A percentile compares a stretch with the other conserved stretches of the same genome.
Conservation (phyloP, 2,329 filamentous ascomycete genomes). For the Aspergillus melleus region DNA sequence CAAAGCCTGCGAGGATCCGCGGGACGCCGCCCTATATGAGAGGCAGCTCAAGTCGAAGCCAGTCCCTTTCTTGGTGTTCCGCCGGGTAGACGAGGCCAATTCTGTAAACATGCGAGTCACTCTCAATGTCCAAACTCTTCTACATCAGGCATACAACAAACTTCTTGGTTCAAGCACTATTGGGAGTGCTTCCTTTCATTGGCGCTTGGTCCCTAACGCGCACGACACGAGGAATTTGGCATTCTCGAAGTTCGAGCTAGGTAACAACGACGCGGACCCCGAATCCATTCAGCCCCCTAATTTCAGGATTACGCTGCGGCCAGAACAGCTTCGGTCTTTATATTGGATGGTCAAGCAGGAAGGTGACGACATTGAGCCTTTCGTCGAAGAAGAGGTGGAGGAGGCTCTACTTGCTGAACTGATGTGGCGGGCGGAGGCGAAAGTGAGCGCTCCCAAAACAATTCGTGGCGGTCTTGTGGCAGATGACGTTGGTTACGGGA, state of each 20-base stretch:
- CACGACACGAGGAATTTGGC: constrained; percentile 31
- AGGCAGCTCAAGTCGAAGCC: constrained; percentile 51
- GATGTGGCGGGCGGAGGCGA: constrained; percentile 60
- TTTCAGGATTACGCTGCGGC: constrained; percentile 44
- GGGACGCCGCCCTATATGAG: constrained; percentile 54
- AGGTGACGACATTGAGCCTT: constrained; percentile 35
- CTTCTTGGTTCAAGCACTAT: constrained; percentile 16
- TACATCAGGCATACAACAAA: constrained; percentile 37
- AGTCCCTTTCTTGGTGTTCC: constrained; percentile 42
- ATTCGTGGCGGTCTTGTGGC: constrained; percentile 63
- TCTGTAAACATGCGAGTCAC: constrained; percentile 40
- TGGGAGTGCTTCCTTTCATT: constrained; percentile 30
- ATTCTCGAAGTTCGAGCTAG: constrained; percentile 44
- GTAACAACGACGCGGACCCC: constrained; percentile 43
- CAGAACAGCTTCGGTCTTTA: constrained; percentile 57
- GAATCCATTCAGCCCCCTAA: constrained; percentile 33
- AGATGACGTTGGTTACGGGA: constrained; percentile 66
- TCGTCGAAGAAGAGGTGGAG: constrained; percentile 57
- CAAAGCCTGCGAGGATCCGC: constrained; percentile 52
- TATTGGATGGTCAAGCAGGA: constrained; percentile 63
- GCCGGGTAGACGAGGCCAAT: constrained; percentile 29
- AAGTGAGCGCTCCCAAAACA: constrained; percentile 28
- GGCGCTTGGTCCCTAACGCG: constrained; percentile 53
- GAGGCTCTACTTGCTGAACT: constrained; percentile 54
- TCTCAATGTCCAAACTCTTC: constrained; percentile 38